Base-by-base conservation (phyloP, 139 green algal genomes). In the Haematococcus sp. region DNA sequence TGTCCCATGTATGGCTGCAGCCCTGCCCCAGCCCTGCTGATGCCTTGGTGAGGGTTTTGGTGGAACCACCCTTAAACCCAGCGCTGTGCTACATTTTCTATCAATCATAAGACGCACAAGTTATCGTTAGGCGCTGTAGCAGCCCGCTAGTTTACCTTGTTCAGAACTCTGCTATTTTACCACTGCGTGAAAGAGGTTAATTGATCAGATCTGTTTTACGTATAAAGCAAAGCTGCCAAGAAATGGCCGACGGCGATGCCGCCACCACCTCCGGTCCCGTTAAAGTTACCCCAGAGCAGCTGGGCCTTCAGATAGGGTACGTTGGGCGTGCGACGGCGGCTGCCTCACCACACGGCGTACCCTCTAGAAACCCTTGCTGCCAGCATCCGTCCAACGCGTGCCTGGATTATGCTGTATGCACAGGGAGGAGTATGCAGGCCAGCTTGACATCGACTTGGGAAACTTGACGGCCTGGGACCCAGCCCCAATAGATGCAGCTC, bases 391-490 rank as follows among this genome's bases (percentile, higher is more conserved):
- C 27, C 34, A 4, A 59, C 22, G 11, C 2, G 23, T 44, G 3
- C 16, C 17, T 60, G 16, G 11, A 43, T 44, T 59, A 16, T 63
- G 46, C 44, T 49, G 20, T 30, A 9, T 16, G 17, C 63, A 46
- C 84, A 94, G 88, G n/a, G 71, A 87, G 0, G 81, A 90, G 51
- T 84, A 89, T 55, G 84, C 88, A 25, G 83, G 84, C 0, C 75
- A 87, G 23, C 74, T 98, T 0, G 88, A 97, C 27, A 82, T 92
- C 44, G 94, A 98, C 68, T 17, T 96, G 7, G 94, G 94, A 32
- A 92, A 97, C 60, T 74, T 98, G 55, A 64, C 75, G 22, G 92
- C 89, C 3, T 92, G 81, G 25, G 93, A 98, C 73, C 86, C 87
- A 1, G 78, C 71, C 4, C 85, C 92, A 0, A 3, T 95, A 2